phyloP scores from a whole-genome alignment of 805 yeast genomes.

The Sungouiozyma intestinalis region DNA sequence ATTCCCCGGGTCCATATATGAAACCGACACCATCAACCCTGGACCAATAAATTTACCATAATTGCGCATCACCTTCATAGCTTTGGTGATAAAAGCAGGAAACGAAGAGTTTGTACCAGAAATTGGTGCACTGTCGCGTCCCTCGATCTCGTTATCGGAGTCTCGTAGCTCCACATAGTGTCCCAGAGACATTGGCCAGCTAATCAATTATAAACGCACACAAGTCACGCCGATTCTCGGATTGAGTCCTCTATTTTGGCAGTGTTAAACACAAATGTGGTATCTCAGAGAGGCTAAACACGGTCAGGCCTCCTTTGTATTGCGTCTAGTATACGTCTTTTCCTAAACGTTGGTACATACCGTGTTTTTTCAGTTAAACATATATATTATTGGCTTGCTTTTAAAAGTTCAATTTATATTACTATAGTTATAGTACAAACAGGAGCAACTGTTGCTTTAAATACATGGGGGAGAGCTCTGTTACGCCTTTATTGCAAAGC shows the following conservation, averaged over 20 bases:
- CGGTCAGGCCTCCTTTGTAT: no score
- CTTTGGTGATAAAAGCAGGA: not conserved
- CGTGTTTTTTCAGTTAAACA: no score
- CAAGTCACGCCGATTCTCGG: not conserved
- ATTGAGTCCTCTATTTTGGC: not conserved
- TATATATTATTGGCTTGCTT: no score
- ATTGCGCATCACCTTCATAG: slow-evolving; percentile 27
- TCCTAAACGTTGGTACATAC: no score
- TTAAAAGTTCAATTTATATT: no score
- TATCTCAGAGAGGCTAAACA: no score
- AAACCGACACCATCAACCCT: slow-evolving; percentile 88
- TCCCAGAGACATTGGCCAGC: not conserved
- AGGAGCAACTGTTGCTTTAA: no score
- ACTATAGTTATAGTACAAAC: no score
- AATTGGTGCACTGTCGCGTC: not conserved
- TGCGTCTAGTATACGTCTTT: no score
- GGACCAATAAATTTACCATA: slow-evolving; percentile 77
- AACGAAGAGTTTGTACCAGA: not conserved
- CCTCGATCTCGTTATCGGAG: not conserved
- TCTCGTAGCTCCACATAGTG: not conserved
- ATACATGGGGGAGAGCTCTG: no score
- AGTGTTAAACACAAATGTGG: not conserved
- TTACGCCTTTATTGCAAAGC: slow-evolving; percentile 7
- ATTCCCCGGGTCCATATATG: slow-evolving; percentile 97
- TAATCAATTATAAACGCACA: not conserved